phyloP scores from a whole-genome alignment of 805 yeast genomes.

The Yamadazyma ubonensis region DNA sequence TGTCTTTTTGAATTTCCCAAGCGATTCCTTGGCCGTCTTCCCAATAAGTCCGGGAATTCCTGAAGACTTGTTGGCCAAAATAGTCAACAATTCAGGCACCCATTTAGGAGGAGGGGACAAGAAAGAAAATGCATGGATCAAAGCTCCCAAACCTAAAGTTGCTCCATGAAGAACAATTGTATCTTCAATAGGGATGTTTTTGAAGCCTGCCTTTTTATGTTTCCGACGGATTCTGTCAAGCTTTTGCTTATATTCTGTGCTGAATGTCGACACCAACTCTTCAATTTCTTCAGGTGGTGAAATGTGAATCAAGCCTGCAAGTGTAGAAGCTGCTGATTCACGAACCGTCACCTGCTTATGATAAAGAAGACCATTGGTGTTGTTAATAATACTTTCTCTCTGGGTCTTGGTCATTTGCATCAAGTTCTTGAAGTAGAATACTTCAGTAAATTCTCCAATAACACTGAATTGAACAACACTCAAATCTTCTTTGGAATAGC shows the following conservation, averaged over 20 bases:
- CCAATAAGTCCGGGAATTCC: slow-evolving; percentile 79
- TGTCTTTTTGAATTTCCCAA: slow-evolving; percentile 84
- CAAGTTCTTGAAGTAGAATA: slow-evolving; percentile 67
- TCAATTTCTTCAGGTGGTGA: slow-evolving; percentile 49
- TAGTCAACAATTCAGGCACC: slow-evolving; percentile 73
- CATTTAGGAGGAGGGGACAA: slow-evolving; percentile 87
- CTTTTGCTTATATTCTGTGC: slow-evolving; percentile 26
- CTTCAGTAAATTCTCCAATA: slow-evolving; percentile 67
- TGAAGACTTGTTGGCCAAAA: slow-evolving; percentile 68
- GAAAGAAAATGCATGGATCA: slow-evolving; percentile 87
- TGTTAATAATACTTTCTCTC: slow-evolving; percentile 47
- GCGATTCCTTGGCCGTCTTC: slow-evolving; percentile 73
- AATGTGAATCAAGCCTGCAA: slow-evolving; percentile 78
- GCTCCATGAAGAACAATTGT: slow-evolving; percentile 71
- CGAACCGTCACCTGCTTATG: slow-evolving; percentile 73
- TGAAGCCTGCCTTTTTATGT: slow-evolving; percentile 39
- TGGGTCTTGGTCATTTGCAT: slow-evolving; percentile 51
- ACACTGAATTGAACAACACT: slow-evolving; percentile 55
- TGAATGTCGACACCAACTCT: slow-evolving; percentile 40
- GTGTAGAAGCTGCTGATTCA: slow-evolving; percentile 64
- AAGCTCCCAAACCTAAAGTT: slow-evolving; percentile 82
- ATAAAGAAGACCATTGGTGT: slow-evolving; percentile 53
- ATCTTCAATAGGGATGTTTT: slow-evolving; percentile 38
- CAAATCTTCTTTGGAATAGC: slow-evolving; percentile 28
- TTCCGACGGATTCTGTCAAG: slow-evolving; percentile 43